A percentile compares a stretch with the other conserved stretches of the same genome.
phyloP scores from a whole-genome alignment of 495 filamentous ascomycete species.

The Aspergillus egyptiacus region DNA sequence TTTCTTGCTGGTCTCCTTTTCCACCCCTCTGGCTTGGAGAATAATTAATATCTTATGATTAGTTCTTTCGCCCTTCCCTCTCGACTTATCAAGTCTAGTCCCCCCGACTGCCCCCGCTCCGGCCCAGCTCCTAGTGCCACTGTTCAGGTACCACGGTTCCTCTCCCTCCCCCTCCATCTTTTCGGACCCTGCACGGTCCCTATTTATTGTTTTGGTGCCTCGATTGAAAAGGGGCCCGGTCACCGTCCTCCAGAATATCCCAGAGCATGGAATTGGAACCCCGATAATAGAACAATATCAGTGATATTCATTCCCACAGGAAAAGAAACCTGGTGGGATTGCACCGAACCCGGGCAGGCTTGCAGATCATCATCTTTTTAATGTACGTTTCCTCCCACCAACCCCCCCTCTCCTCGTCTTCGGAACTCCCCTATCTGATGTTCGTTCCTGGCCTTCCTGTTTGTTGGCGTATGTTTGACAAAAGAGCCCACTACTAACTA shows the following conservation, averaged over 20 bases:
- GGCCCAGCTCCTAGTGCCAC: too few relatives aligned
- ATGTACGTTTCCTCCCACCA: constrained; percentile 4
- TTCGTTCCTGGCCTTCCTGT: neutral
- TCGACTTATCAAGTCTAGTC: constrained; percentile 8
- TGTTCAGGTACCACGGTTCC: constrained; percentile 3
- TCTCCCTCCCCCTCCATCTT: constrained; percentile 1
- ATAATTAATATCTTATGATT: too few relatives aligned
- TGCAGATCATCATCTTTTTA: constrained; percentile 13
- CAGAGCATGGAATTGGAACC: neutral
- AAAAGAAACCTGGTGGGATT: constrained; percentile 5
- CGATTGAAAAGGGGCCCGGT: neutral
- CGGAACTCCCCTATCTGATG: neutral
- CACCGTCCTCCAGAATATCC: too few relatives aligned
- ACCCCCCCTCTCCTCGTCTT: neutral
- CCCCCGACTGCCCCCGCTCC: constrained; percentile 14
- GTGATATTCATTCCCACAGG: neutral
- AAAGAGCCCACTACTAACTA: constrained; percentile 3
- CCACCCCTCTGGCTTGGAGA: too few relatives aligned
- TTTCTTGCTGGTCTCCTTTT: constrained; percentile 14
- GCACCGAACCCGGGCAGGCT: constrained; percentile 1
- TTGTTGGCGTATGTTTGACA: neutral
- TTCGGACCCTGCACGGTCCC: constrained; percentile 1
- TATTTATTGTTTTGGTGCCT: neutral
- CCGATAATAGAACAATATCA: neutral
- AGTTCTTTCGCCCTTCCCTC: constrained; percentile 11